Base-by-base conservation (phyloP, 495 filamentous ascomycete genomes). In the Recurvomyces mirabilis region DNA sequence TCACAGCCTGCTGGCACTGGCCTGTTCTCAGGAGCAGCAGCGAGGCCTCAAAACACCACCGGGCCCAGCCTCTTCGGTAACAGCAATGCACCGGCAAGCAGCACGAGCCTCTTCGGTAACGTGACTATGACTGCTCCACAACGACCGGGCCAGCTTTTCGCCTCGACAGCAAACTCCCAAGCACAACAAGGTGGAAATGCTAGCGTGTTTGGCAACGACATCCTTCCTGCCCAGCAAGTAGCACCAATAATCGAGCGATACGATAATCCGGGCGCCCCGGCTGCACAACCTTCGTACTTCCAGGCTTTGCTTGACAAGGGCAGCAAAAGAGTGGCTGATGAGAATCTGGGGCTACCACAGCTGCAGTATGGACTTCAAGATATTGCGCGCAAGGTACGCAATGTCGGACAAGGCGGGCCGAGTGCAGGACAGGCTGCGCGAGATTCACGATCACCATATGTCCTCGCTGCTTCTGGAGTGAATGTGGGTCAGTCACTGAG, bases 381-480 rank as follows among this genome's bases (percentile, higher is more conserved):
- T 61, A 82, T 95, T 50, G 78, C 85, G 37, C 78, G 87, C 53
- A 82, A 82, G 49, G 82, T 89, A 28, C 76, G 78, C 58, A 80
- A 87, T 59, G 68, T 95, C 14, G 84, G 82, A 65, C 66, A 24
- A 52, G 59, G 56, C 31, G 70, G 66, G 18, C 67, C 66, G 25
- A 53, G 60, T 11, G 72, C 52, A 55, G 67, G 57, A 56, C 67
- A 56, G 30, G 63, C 62, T 32, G 59, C 68, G 6, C 48, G 68
- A 10, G 72, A 78, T 47, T 79, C 75, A 42, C 85, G 77, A 58
- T 84, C 84, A 66, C 86, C 88, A 51, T 93, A 88, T 64, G 72
- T 95, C 32, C 79, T 95, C 26, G 83, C 86, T 25, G 86, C 82
- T 13, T 94, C 87, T n/a, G 87, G 87, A 10, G 75, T 93, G 13